Evolutionary conservation across 2,329 filamentous ascomycete species (phyloP).

Genomic region (Aspergillus transmontanensis): DNA sequence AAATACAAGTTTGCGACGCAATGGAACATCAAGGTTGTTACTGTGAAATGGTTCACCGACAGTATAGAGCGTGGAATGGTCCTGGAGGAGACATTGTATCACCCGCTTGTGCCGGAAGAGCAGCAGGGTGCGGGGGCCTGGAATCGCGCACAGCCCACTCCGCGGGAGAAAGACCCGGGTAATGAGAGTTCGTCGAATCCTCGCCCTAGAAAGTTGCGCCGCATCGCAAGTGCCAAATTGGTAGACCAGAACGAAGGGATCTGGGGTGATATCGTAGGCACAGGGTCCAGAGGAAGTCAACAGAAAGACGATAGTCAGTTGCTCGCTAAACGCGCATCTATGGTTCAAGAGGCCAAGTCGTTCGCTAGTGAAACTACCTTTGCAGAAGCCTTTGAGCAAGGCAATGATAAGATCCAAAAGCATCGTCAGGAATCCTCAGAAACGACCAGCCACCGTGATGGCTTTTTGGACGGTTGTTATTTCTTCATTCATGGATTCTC

Average conservation of each 20-base stretch:
- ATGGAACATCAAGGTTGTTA: conserved; percentile 81
- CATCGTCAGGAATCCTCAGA: conserved; percentile 19
- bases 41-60: conserved; percentile 81
- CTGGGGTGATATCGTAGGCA: conserved; percentile 85
- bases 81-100: conserved; percentile 81
- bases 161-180: conserved; percentile 38
- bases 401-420: background rate
- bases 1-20: conserved; percentile 87
- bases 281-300: conserved; percentile 32
- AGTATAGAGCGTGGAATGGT: conserved; percentile 86
- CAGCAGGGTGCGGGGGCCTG: conserved; percentile 79
- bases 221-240: conserved; percentile 83
- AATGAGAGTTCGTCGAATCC: conserved; percentile 54
- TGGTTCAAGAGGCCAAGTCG: conserved; percentile 38
- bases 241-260: conserved; percentile 77
- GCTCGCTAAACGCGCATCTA: conserved; percentile 21
- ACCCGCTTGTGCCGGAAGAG: conserved; percentile 69
- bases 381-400: conserved; percentile 26
- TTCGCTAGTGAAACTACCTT: conserved; percentile 43
- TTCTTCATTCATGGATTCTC: conserved; percentile 66
- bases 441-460: conserved; percentile 37
- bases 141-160: conserved; percentile 53
- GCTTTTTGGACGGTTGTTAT: conserved; percentile 57
- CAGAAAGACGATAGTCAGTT: conserved; percentile 23
- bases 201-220: conserved; percentile 78